A percentile compares a stretch with the other conserved stretches of the same genome.
Evolutionary conservation across 805 yeast genomes (phyloP).

Genomic region (Candida lessepsii): DNA sequence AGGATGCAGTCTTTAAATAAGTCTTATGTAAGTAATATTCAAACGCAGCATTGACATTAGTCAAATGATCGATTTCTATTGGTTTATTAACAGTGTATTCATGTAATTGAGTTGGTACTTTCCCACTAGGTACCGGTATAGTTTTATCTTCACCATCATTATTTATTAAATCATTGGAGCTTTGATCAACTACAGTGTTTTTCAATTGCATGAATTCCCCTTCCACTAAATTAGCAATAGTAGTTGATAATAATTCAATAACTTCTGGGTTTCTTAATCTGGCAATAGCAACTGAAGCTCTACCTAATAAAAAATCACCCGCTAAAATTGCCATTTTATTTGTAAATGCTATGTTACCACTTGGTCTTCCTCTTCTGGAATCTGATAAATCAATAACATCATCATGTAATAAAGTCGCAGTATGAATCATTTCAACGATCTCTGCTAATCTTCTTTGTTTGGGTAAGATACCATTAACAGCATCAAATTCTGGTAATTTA

Average conservation of each 20-base stretch:
- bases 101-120: constrained; percentile 57
- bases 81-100: constrained; percentile 51
- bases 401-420: constrained; percentile 92
- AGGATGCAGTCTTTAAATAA: constrained; percentile 88
- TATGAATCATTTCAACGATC: constrained; percentile 97
- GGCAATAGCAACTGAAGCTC: constrained; percentile 95
- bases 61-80: constrained; percentile 49
- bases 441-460: constrained; percentile 95
- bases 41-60: constrained; percentile 82
- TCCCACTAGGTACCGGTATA: constrained; percentile 60
- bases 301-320: constrained; percentile 91
- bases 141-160: constrained; percentile 48
- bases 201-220: constrained; percentile 99
- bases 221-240: constrained; percentile 95
- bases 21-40: constrained; percentile 95
- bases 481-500: constrained; percentile 56
- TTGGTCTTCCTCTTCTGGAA: constrained; percentile 83
- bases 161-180: constrained; percentile 44
- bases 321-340: constrained; percentile 97
- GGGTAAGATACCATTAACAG: constrained; percentile 78
- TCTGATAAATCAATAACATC: constrained; percentile 93
- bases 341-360: constrained; percentile 90
- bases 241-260: constrained; percentile 89
- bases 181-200: constrained; percentile 68
- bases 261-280: constrained; percentile 95